phyloP scores from a whole-genome alignment of 2,329 filamentous ascomycete species.

The Botryotinia convoluta region DNA sequence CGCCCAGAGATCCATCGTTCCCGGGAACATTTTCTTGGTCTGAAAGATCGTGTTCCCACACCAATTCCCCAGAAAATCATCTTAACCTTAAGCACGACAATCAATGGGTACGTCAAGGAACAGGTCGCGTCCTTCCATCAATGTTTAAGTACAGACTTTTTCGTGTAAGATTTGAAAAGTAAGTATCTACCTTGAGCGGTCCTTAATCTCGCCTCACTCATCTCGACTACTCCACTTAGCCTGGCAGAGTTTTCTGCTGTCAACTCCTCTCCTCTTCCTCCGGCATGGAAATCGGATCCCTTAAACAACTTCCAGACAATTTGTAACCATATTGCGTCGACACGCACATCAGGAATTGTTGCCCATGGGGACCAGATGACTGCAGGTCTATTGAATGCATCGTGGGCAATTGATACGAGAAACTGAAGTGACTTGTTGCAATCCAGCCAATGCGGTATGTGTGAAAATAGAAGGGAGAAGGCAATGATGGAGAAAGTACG shows the following conservation, averaged over 20 bases:
- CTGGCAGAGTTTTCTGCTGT: conserved; percentile 27
- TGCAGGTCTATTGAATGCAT: neutral
- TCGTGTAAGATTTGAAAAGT: conserved; percentile 24
- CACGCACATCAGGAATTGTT: conserved; percentile 19
- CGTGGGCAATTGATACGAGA: conserved; percentile 6
- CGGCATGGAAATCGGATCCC: neutral
- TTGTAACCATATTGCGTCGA: conserved; percentile 23
- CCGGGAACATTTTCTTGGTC: neutral
- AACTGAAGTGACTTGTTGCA: neutral
- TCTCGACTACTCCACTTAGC: conserved; percentile 27
- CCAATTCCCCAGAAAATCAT: neutral
- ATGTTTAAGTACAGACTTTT: neutral
- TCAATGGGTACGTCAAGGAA: neutral
- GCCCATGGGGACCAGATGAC: conserved; percentile 20
- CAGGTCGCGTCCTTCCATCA: neutral
- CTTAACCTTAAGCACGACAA: neutral
- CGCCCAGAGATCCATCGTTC: neutral
- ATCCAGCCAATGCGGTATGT: conserved; percentile 27
- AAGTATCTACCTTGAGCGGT: conserved; percentile 31
- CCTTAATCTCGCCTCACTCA: conserved; percentile 27
- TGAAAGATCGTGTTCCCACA: neutral
- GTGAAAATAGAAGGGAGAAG: conserved; percentile 23
- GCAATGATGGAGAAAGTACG: conserved; percentile 23
- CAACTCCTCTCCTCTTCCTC: conserved; percentile 7
- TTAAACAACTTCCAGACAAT: conserved; percentile 27